phyloP scores from a whole-genome alignment of 805 yeast genomes.

The Kuraishia borneana region DNA sequence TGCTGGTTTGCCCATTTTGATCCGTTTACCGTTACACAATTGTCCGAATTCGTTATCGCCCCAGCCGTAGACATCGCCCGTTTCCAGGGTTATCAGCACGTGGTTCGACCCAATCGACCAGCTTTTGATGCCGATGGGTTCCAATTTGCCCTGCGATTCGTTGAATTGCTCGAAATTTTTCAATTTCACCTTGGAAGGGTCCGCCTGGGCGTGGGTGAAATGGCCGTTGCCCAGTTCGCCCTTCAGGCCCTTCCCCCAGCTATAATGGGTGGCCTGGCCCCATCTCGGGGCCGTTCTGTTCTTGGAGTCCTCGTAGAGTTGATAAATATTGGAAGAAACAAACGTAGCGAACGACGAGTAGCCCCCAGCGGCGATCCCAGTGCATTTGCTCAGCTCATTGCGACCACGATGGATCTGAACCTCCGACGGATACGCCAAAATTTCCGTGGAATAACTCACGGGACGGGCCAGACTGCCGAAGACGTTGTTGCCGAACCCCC shows the following conservation, averaged over 20 bases:
- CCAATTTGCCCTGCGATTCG: constrained; percentile 29
- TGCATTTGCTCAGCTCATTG: constrained; percentile 33
- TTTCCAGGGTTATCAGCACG: constrained; percentile 43
- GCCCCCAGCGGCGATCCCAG: constrained; percentile 58
- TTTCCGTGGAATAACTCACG: constrained; percentile 53
- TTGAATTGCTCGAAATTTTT: constrained; percentile 42
- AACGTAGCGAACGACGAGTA: constrained; percentile 46
- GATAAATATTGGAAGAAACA: constrained; percentile 21
- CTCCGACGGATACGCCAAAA: constrained; percentile 58
- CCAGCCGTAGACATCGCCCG: constrained; percentile 64
- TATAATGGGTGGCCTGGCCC: constrained; percentile 23
- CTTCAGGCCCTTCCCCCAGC: constrained; percentile 75
- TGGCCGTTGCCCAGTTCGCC: constrained; percentile 83
- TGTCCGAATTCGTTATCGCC: constrained; percentile 82
- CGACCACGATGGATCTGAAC: constrained; percentile 30
- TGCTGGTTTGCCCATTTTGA: constrained; percentile 44
- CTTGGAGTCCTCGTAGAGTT: constrained; percentile 19
- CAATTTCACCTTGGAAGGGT: constrained; percentile 48
- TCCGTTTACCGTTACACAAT: constrained; percentile 70
- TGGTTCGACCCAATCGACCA: constrained; percentile 63
- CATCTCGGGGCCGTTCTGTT: constrained; percentile 4
- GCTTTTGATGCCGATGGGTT: constrained; percentile 33
- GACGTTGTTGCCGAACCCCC: constrained; percentile 78
- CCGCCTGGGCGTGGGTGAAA: constrained; percentile 60
- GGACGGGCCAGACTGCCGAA: constrained; percentile 79